Base-by-base conservation (phyloP, 2,329 filamentous ascomycete genomes). In the Colletotrichum paranaense region DNA sequence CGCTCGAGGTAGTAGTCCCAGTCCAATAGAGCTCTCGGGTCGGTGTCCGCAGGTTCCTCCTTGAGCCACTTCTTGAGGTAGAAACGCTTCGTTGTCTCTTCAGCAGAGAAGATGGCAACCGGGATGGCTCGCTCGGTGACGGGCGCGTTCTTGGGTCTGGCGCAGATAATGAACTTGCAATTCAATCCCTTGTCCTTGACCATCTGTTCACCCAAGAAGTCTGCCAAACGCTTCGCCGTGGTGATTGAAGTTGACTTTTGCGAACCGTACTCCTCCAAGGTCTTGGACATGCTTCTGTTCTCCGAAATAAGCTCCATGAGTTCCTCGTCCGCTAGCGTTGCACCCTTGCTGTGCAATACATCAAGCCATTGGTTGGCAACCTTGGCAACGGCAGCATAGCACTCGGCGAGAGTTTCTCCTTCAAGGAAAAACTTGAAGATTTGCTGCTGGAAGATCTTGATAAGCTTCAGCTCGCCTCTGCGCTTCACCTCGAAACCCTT, bases 231-330 rank as follows among this genome's bases (percentile, higher is more conserved):
- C 79, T 93, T 97, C 12, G 97, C 97, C 0, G 97, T 99, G 2
- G 97, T 99, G 81, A 99, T 99, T n/a, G 97, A 98, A 1, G 97
- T 99, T 0, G 96, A 98, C 81, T 99, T 99, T 79, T 99, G 97
- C 8, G 86, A 86, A 22, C 95, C 97, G 76, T 99, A 99, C 83
- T 99, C 97, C 77, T 98, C 96, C 1, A 99, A 86, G 0, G 97
- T 97, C 84, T 99, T 99, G 22, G 92, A 90, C 97, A 99, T 99
- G 85, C 91, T 98, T 85, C 97, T 93, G 85, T 99, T 99, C 82
- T 99, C 97, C 62, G 95, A 98, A 91, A 99, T 99, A n/a, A 99
- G 92, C 79, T 99, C 96, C 82, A 99, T 98, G 53, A 99, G 89
- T 80, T 99, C 97, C 81, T 98, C 96, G 77, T 99, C 96, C 0